Percentiles rank a stretch among this genome's conserved stretches.
Evolutionary conservation across 345 rosid genomes (phyloP).

Genomic region (Aegle marmelos): DNA sequence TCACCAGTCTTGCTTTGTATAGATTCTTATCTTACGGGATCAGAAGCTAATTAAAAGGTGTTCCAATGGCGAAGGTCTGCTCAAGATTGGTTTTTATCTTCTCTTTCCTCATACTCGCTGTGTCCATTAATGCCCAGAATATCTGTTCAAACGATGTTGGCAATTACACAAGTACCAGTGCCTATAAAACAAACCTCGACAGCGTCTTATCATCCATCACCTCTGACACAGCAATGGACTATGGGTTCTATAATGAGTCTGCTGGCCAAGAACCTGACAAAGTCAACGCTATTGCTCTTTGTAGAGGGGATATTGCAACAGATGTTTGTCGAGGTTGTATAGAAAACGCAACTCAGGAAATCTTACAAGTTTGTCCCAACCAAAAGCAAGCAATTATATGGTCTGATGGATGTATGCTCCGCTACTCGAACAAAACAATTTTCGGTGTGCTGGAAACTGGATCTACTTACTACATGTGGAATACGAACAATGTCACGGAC

Average conservation of each 20-base stretch:
- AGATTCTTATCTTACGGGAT: neutral
- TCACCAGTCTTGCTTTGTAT: neutral
- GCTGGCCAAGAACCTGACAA: slow-evolving; percentile 1
- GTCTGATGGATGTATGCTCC: slow-evolving; percentile 25
- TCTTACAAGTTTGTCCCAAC: slow-evolving; percentile 17
- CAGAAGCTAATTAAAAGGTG: neutral
- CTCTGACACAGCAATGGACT: slow-evolving; percentile 7
- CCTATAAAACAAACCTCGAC: slow-evolving; percentile 25
- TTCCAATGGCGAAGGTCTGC: neutral
- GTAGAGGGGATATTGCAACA: slow-evolving; percentile 25
- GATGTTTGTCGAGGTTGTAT: slow-evolving; percentile 22
- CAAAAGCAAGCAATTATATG: slow-evolving; percentile 21
- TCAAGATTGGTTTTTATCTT: neutral
- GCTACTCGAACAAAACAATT: slow-evolving; percentile 33
- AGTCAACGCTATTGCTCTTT: slow-evolving; percentile 25
- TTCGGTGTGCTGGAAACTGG: neutral
- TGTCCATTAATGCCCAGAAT: slow-evolving; percentile 10
- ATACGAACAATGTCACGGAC: neutral
- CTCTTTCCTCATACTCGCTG: neutral
- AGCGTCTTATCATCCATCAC: slow-evolving; percentile 21
- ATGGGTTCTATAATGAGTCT: slow-evolving; percentile 32
- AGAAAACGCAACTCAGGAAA: slow-evolving; percentile 6
- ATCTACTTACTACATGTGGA: neutral
- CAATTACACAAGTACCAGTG: slow-evolving; percentile 17
- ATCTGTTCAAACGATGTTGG: neutral